Base-by-base conservation (phyloP, 139 green algal species). In the Chlorella sp. region DNA sequence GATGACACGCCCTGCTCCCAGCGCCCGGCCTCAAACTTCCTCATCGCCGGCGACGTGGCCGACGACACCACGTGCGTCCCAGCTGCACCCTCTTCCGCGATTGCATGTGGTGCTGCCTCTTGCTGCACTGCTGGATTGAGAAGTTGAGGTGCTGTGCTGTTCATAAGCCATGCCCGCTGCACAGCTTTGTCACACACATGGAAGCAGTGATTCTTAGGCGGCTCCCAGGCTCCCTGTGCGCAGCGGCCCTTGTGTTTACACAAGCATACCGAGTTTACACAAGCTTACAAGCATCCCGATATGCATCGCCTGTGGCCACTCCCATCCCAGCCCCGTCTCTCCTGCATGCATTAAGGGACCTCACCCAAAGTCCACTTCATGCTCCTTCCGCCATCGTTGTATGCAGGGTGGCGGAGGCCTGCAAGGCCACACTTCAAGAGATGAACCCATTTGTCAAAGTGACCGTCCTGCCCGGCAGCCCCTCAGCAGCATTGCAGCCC, bases 361-460 rank as follows among this genome's bases (percentile, higher is more conserved):
- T n/a, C 34, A 22, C 22, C 75, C 32, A 40, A 0, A 4, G 57
- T 36, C 28, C 36, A 22, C 71, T 19, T 21, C 66, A 36, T 12
- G 2, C 64, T 28, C 28, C 30, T 79, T 18, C 26, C 32, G 2
- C 26, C 5, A 2, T 39, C 5, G 30, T 32, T 40, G 18, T 36
- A 3, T 76, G 66, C 92, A 96, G 92, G 7, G 92, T 97, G n/a
- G 94, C 95, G 0, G 82, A 96, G 68, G 93, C 93, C 9, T 94
- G 88, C 73, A 95, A 91, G 1, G 77, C 48, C 28, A 96, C 94
- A 7, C 93, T 99, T 30, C 91, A 92, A 42, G 96, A 97, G n/a
- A 97, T 98, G 95, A 99, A 99, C 91, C 97, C 97, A 0, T 89
- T 98, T 37, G 95, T 99, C 39, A 86, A 89, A 24, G 94, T 99